Percentiles rank a stretch among this genome's conserved stretches.
phyloP scores from a whole-genome alignment of 208 protist species.

The Crithidia sp. region DNA sequence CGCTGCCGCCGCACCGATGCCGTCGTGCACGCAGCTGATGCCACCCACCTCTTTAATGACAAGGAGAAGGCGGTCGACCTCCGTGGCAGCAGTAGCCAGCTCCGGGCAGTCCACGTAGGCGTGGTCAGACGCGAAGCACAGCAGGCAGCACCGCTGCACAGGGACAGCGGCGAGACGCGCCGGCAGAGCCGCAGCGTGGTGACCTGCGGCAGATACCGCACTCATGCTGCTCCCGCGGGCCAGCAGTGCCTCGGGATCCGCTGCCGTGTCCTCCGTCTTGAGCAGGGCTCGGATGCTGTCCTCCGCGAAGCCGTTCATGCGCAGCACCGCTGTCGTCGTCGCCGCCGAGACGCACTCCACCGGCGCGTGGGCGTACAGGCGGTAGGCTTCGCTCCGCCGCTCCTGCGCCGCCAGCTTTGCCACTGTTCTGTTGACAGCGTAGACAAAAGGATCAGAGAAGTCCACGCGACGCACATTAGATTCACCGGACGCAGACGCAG shows the following conservation, averaged over 20 bases:
- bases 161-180: constrained; percentile 69
- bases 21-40: constrained; percentile 52
- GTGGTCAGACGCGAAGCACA: constrained; percentile 73
- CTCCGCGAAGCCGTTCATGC: constrained; percentile 67
- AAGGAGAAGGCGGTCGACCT: constrained; percentile 45
- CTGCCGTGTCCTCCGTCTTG: background rate
- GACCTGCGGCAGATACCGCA: background rate
- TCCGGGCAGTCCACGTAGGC: constrained; percentile 76
- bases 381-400: constrained; percentile 58
- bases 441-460: constrained; percentile 62
- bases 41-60: constrained; percentile 63
- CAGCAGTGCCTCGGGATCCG: background rate
- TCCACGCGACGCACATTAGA: constrained; percentile 5
- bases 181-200: constrained; percentile 4
- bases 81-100: constrained; percentile 45
- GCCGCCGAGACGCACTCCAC: constrained; percentile 35
- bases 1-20: constrained; percentile 64
- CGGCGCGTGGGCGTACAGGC: constrained; percentile 72
- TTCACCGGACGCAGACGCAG: too few species aligned
- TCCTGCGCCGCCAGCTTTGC: constrained; percentile 54
- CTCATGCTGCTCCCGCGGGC: constrained; percentile 8
- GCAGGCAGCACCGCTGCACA: constrained; percentile 52
- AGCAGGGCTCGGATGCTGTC: constrained; percentile 59
- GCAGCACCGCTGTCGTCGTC: constrained; percentile 67
- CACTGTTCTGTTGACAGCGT: constrained; percentile 76